phyloP scores from a whole-genome alignment of 2,329 filamentous ascomycete genomes.

The Monosporascus sp. region DNA sequence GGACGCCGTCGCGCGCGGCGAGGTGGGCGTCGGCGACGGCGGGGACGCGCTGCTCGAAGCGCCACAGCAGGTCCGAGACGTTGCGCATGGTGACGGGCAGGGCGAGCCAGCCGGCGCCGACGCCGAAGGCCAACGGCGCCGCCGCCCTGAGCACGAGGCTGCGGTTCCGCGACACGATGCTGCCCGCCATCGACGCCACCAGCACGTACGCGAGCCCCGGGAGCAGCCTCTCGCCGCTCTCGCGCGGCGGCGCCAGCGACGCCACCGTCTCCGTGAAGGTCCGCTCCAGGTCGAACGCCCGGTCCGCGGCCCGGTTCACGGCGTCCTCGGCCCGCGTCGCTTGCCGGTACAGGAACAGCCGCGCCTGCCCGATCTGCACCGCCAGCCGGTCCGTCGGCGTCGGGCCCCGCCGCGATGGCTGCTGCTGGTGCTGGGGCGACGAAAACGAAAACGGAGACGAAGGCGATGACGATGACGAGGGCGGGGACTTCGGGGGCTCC shows the following conservation, averaged over 20 bases:
- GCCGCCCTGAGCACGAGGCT: constrained; percentile 75
- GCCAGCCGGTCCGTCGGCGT: constrained; percentile 89
- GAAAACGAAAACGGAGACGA: constrained; percentile 2
- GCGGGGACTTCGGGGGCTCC: constrained; percentile 14
- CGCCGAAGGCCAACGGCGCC: constrained; percentile 72
- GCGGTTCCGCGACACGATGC: constrained; percentile 83
- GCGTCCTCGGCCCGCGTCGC: constrained; percentile 71
- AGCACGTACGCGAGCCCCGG: constrained; percentile 89
- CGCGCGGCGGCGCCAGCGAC: constrained; percentile 77
- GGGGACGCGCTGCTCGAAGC: constrained; percentile 86
- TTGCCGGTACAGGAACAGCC: constrained; percentile 74
- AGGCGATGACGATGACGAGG: constrained; percentile 13
- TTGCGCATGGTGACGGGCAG: constrained; percentile 89
- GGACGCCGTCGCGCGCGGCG: constrained; percentile 61
- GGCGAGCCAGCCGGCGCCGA: constrained; percentile 77
- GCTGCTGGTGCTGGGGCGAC: constrained; percentile 24
- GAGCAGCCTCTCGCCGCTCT: constrained; percentile 82
- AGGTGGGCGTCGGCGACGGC: constrained; percentile 77
- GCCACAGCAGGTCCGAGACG: constrained; percentile 79
- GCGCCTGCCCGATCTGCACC: constrained; percentile 70
- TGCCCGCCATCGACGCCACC: constrained; percentile 90
- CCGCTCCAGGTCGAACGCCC: constrained; percentile 78
- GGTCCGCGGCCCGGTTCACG: constrained; percentile 77
- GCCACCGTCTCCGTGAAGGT: constrained; percentile 86
- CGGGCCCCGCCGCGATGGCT: constrained; percentile 41